Evolutionary conservation across 1,284 basidiomycete genomes (phyloP), one percentile per base, ranked within the genome.

Genomic region (Phellinidium pouzarii): DNA sequence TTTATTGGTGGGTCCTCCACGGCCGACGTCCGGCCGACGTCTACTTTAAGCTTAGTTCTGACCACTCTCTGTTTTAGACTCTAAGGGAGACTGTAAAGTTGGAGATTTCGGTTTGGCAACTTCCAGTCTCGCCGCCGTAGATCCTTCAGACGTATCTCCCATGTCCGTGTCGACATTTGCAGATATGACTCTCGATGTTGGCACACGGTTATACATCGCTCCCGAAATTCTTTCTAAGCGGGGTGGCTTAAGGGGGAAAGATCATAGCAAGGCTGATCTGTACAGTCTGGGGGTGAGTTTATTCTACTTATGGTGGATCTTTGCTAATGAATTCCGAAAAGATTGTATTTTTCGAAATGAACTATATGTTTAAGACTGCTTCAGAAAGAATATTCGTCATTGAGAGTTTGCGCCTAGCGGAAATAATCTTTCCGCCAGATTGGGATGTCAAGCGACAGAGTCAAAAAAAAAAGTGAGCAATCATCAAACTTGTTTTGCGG

Each of bases 341-440:
- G 86, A 86, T 98, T 61, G 94, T 97, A 25, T 95, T 97, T 69
- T 98, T 98, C 64, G 94, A 98, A 72, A 96, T 97, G 93, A 93
- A 94, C 65, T 92, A 87, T 71, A 62, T 67, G 19, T 95, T 96
- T 69, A 75, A 78, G n/a, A 97, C 94, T 0, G 84, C 82, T 2
- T 80, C 91, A 50, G 94, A 98, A 65, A 82, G 94, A 12, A 87
- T 91, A 42, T 79, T 79, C 2, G 89, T 94, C 14, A 77, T 97
- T 4, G 86, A 87, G 57, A 82, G 84, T 46, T 66, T 96, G 31
- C 74, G 94, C 9, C 82, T 80, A 57, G 82, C 83, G 0, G 71
- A 76, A 3, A 80, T 95, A 36, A 73, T 77, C 37, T 92, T 97
- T 61, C 94, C 94, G 1, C 53, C 66, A 1, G 73, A 72, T 1